Evolutionary conservation across 495 filamentous ascomycete genomes (phyloP).

Genomic region (Amphirosellinia nigrospora): DNA sequence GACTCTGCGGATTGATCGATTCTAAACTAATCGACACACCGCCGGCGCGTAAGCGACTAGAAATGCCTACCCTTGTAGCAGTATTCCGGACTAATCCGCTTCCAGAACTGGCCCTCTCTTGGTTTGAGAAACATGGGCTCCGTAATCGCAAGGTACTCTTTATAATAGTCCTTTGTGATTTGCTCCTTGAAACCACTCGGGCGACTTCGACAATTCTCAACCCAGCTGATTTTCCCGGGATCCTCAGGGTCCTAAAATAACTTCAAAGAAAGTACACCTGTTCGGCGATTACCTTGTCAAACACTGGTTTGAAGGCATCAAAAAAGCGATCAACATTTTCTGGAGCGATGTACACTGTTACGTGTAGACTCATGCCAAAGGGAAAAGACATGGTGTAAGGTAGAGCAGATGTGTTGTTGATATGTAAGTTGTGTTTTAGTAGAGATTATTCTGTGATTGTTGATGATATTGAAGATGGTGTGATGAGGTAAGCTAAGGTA

Average conservation of each 20-base stretch:
- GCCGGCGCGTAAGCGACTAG: neutral
- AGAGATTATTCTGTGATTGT: neutral
- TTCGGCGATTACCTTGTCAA: conserved; percentile 48
- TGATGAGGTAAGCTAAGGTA: neutral
- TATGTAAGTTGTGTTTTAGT: neutral
- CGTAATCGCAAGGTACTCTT: conserved; percentile 50
- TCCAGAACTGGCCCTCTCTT: conserved; percentile 43
- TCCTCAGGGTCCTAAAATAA: conserved; percentile 47
- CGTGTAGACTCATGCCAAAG: conserved; percentile 41
- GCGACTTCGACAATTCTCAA: conserved; percentile 48
- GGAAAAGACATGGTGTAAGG: neutral
- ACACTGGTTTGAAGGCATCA: conserved; percentile 45
- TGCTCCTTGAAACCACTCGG: conserved; percentile 37
- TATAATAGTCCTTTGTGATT: conserved; percentile 56
- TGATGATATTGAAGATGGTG: neutral
- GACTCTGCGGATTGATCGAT: too few species aligned
- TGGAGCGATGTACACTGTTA: conserved; percentile 49
- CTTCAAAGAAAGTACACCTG: conserved; percentile 55
- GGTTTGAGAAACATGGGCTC: conserved; percentile 56
- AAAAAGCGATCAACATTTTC: conserved; percentile 49
- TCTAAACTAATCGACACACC: too few species aligned
- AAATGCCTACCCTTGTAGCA: neutral
- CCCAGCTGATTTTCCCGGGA: conserved; percentile 49
- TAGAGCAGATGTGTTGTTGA: neutral
- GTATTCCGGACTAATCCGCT: conserved; percentile 24